Conservation (phyloP, 768 basidiomycete genomes). For the Ephemerocybe angulata region DNA sequence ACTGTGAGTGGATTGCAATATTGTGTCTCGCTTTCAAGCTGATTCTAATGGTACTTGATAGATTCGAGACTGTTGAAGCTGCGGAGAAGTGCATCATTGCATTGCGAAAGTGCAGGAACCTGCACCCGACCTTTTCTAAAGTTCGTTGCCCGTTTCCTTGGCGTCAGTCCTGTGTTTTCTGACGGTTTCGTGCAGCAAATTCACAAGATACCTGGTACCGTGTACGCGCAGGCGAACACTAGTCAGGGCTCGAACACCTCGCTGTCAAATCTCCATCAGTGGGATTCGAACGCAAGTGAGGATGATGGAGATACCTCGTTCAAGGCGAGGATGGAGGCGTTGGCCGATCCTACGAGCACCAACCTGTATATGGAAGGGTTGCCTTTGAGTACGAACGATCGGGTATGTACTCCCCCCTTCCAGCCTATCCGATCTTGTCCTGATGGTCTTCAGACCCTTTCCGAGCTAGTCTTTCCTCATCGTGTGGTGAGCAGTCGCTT, state of each 20-base stretch:
- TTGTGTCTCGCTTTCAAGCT: background rate
- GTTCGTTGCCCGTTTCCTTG: constrained; percentile 30
- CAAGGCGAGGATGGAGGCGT: constrained; percentile 76
- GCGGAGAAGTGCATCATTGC: constrained; percentile 74
- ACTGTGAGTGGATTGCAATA: constrained; percentile 60
- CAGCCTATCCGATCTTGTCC: background rate
- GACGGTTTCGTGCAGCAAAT: constrained; percentile 37
- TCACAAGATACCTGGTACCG: constrained; percentile 81
- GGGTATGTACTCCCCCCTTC: constrained; percentile 33
- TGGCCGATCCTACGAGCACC: constrained; percentile 63
- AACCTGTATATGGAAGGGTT: constrained; percentile 84
- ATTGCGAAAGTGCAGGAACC: constrained; percentile 66
- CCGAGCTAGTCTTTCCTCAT: constrained; percentile 65
- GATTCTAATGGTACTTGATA: too few relatives aligned
- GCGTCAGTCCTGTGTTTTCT: constrained; percentile 4
- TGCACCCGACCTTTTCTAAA: constrained; percentile 88
- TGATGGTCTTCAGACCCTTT: constrained; percentile 46
- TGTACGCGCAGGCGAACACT: constrained; percentile 43
- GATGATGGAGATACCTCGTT: constrained; percentile 43
- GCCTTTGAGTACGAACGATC: constrained; percentile 66
- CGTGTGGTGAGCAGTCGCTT: constrained; percentile 72
- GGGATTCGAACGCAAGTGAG: constrained; percentile 15
- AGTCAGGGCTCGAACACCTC: constrained; percentile 12
- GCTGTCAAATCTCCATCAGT: constrained; percentile 11
- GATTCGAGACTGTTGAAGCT: constrained; percentile 62